These are phyloP conservation scores for Peterozyma xylosa DNA, from an alignment of 805 yeast species.

Conservation along the genomic window DNA sequence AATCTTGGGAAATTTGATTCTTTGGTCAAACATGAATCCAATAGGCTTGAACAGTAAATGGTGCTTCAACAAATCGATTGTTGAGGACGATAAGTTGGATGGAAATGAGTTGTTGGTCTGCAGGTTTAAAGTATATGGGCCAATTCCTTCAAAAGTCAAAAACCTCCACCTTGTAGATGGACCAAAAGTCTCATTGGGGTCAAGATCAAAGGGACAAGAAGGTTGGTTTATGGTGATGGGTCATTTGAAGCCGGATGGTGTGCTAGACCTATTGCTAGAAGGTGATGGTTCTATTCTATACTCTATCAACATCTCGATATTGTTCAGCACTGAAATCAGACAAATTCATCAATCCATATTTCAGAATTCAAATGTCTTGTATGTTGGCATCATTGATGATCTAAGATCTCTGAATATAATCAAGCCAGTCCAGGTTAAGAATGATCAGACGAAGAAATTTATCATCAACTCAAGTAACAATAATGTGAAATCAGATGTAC, in stretches of 20 bases:
- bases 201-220: constrained; percentile 23
- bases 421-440: constrained; percentile 12
- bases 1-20: constrained; percentile 31
- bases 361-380: constrained; percentile 50
- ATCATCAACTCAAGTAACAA: constrained; percentile 4
- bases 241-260: constrained; percentile 56
- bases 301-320: constrained; percentile 43
- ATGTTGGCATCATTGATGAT: constrained; percentile 47
- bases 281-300: constrained; percentile 56
- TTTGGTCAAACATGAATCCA: constrained; percentile 45
- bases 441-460: constrained; percentile 1
- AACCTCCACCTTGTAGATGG: constrained; percentile 22
- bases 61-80: constrained; percentile 27
- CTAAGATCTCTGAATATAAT: constrained; percentile 37
- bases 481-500: constrained; percentile 6
- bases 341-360: constrained; percentile 57
- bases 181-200: constrained; percentile 10
- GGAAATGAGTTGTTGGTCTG: constrained; percentile 45
- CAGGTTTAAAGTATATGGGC: constrained; percentile 60
- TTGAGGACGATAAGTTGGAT: constrained; percentile 13
- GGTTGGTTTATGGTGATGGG: constrained; percentile 76
- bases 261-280: constrained; percentile 51
- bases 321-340: constrained; percentile 56
- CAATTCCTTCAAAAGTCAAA: constrained; percentile 33
- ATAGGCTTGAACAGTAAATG: constrained; percentile 40